Evolutionary conservation across 768 basidiomycete species (phyloP).

Genomic region (Pleurotus pulmonarius): DNA sequence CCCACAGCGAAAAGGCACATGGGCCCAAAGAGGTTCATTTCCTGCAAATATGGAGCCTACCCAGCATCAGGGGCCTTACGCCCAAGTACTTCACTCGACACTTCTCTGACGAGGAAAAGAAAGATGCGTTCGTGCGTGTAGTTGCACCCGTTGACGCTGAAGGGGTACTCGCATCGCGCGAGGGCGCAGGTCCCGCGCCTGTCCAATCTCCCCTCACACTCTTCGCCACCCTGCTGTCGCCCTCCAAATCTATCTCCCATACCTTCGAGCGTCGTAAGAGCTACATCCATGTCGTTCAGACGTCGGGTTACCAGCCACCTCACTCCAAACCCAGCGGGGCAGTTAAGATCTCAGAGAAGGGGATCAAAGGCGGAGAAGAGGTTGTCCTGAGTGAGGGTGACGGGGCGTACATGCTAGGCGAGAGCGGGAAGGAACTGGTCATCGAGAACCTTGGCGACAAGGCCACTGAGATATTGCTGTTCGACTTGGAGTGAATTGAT

Average conservation of each 20-base stretch:
- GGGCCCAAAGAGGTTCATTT: conserved; percentile 43
- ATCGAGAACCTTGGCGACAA: conserved; percentile 61
- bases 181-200: conserved; percentile 78
- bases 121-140: conserved; percentile 62
- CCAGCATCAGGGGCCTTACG: conserved; percentile 38
- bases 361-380: conserved; percentile 33
- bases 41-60: conserved; percentile 51
- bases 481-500: conserved; percentile 79
- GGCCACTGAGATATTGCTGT: conserved; percentile 73
- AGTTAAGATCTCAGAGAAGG: conserved; percentile 44
- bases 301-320: conserved; percentile 65
- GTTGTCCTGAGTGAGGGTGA: conserved; percentile 80
- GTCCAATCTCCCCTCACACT: conserved; percentile 66
- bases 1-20: conserved; percentile 62
- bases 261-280: conserved; percentile 45
- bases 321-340: conserved; percentile 46
- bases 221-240: conserved; percentile 65
- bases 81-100: conserved; percentile 89
- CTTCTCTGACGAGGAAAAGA: conserved; percentile 81
- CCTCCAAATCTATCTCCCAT: conserved; percentile 9
- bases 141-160: conserved; percentile 69
- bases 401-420: conserved; percentile 69
- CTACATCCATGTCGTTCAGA: conserved; percentile 86
- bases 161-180: conserved; percentile 56
- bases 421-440: conserved; percentile 34